Evolutionary conservation across 1,284 basidiomycete species (phyloP), one percentile per base, ranked within the genome.

Genomic region (Leucoagaricus sp.): DNA sequence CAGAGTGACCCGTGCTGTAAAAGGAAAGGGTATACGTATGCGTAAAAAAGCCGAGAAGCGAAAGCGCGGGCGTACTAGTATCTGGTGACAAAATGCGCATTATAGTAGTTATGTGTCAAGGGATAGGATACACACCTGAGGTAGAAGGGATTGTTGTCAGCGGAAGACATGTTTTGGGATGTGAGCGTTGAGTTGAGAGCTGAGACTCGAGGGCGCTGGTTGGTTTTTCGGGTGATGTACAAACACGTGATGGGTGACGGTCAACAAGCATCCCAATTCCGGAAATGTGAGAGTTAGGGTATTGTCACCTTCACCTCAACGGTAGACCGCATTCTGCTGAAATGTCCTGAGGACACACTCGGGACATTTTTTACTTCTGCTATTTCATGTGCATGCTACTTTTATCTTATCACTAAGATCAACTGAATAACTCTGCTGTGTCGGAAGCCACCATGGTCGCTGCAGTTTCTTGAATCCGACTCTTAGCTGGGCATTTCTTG

Each of bases 1-100:
- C 95, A 65, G 93, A 93, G 74, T 97, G 95, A 23, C 95, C 95
- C 44, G 93, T 94, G 75, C 93, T 95, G 70, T 34, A 66, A 46
- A 56, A 19, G 4, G 12, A 15, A 15, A 4, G n/a, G 52, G 17
- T 48, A 17, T 28, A 61, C 45, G 28, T 51, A 28, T 28, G 41
- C 3, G 10, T 4, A 36, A 21, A 53, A 15, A 49, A 40, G 42
- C 31, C 10, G 9, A 31, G 21, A 10, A 23, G 7, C 17, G 17
- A 23, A n/a, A n/a, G n/a, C n/a, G n/a, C n/a, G n/a, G 19, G 36
- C 53, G 23, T 25, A 59, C 53, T 55, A 59, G 53, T 59, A 57
- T 52, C 56, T 58, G n/a, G 41, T 28, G 7, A 21, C 4, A 4
- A 13, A 57, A 54, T 0, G 58, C 15, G 49, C 23, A 41, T 36